These are phyloP conservation scores for Pythium sukuiense DNA, from an alignment of 352 stramenopile genomes.

Conservation along the genomic window DNA sequence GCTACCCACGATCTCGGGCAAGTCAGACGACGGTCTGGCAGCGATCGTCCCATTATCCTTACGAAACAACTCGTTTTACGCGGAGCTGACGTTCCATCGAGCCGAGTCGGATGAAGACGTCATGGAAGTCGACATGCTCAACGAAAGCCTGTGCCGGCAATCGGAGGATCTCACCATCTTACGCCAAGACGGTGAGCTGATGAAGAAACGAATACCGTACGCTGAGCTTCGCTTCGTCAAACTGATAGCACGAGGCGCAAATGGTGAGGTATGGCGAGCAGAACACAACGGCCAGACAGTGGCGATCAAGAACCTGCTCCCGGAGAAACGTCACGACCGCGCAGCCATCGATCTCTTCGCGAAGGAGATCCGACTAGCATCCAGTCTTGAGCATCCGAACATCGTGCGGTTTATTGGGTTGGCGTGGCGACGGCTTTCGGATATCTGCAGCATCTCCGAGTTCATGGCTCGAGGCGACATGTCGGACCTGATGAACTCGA, in stretches of 20 bases:
- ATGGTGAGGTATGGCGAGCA: conserved; percentile 63
- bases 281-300: conserved; percentile 41
- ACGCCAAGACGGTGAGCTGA: conserved; percentile 42
- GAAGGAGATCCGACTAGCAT: conserved; percentile 51
- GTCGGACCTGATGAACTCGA: conserved; percentile 43
- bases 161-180: conserved; percentile 43
- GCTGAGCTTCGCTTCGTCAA: conserved; percentile 38
- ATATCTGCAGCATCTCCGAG: conserved; percentile 64
- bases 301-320: conserved; percentile 63
- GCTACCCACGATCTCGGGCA: conserved; percentile 10
- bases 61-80: conserved; percentile 14
- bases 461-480: conserved; percentile 64
- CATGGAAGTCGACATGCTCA: conserved; percentile 16
- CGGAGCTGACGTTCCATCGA: neutral
- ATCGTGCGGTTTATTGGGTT: conserved; percentile 70
- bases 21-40: conserved; percentile 12
- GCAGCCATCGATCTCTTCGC: conserved; percentile 47
- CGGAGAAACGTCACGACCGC: conserved; percentile 44
- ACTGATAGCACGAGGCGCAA: conserved; percentile 46
- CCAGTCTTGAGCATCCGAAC: conserved; percentile 54
- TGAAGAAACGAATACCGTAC: conserved; percentile 49
- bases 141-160: conserved; percentile 12
- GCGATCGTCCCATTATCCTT: conserved; percentile 9
- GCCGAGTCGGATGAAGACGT: conserved; percentile 5
- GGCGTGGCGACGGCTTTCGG: conserved; percentile 49